phyloP scores from a whole-genome alignment of 352 stramenopile species.

The Peronospora tabacina region DNA sequence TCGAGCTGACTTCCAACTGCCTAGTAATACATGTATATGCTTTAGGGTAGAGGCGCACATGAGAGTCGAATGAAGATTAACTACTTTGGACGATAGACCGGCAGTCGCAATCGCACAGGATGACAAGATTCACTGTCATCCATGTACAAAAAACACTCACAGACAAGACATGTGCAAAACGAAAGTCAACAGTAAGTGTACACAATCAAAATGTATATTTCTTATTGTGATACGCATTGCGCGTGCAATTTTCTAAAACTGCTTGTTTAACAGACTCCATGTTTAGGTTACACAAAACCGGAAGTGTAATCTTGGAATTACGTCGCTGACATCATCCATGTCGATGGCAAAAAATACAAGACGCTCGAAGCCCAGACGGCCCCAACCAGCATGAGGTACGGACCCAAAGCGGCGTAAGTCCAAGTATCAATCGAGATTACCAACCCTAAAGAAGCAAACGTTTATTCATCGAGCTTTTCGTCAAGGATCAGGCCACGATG shows the following conservation, averaged over 20 bases:
- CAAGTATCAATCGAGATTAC: slow-evolving; percentile 94
- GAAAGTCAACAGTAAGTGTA: slow-evolving; percentile 20
- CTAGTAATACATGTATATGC: slow-evolving; percentile 16
- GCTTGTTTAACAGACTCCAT: neutral
- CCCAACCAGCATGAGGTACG: slow-evolving; percentile 96
- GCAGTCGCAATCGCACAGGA: slow-evolving; percentile 7
- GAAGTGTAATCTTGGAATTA: slow-evolving; percentile 95
- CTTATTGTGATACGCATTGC: slow-evolving; percentile 8
- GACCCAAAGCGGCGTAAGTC: slow-evolving; percentile 95
- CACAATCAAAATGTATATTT: slow-evolving; percentile 18
- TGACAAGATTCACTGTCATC: slow-evolving; percentile 12
- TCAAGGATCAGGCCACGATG: slow-evolving; percentile 39
- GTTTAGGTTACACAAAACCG: slow-evolving; percentile 83
- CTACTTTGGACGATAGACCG: slow-evolving; percentile 12
- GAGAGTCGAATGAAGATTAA: slow-evolving; percentile 1
- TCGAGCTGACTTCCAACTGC: slow-evolving; percentile 5
- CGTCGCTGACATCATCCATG: slow-evolving; percentile 98
- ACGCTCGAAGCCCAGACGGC: slow-evolving; percentile 96
- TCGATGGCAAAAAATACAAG: slow-evolving; percentile 96
- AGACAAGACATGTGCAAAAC: slow-evolving; percentile 29
- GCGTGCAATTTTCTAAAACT: slow-evolving; percentile 8
- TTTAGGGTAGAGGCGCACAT: slow-evolving; percentile 7
- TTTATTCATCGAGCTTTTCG: slow-evolving; percentile 61
- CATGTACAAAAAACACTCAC: slow-evolving; percentile 30
- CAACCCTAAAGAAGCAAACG: slow-evolving; percentile 19